A percentile compares a stretch with the other conserved stretches of the same genome.
These are phyloP conservation scores for Boletus sp. DNA, from an alignment of 768 basidiomycete species.

Conservation along the genomic window DNA sequence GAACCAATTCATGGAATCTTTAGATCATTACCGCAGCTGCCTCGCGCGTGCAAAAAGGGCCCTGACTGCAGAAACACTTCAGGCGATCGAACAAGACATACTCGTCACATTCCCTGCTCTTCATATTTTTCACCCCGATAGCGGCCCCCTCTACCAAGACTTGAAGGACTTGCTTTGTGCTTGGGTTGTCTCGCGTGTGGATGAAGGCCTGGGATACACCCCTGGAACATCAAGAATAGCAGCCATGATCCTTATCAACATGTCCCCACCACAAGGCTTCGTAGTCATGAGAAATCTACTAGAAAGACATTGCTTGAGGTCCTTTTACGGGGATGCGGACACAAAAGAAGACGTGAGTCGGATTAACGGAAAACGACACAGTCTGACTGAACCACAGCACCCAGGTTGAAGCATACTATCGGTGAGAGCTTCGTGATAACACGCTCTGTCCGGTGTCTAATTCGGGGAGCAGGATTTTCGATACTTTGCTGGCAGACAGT, in stretches of 20 bases:
- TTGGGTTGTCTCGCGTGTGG: slow-evolving; percentile 83
- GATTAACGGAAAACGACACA: slow-evolving; percentile 13
- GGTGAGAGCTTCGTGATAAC: slow-evolving; percentile 42
- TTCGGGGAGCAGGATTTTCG: slow-evolving; percentile 67
- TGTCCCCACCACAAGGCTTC: slow-evolving; percentile 74
- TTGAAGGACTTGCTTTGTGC: slow-evolving; percentile 82
- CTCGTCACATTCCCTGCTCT: slow-evolving; percentile 68
- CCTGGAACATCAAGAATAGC: slow-evolving; percentile 70
- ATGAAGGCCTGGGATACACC: slow-evolving; percentile 78
- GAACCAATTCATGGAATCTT: not conserved
- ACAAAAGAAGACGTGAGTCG: slow-evolving; percentile 76
- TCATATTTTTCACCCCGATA: slow-evolving; percentile 75
- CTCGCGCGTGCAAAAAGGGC: slow-evolving; percentile 73
- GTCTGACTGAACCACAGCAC: slow-evolving; percentile 26
- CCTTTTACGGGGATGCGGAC: slow-evolving; percentile 74
- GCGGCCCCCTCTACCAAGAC: slow-evolving; percentile 79
- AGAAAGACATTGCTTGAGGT: slow-evolving; percentile 80
- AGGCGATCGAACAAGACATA: slow-evolving; percentile 74
- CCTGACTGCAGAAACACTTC: slow-evolving; percentile 52
- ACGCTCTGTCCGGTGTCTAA: slow-evolving; percentile 12
- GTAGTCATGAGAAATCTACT: slow-evolving; percentile 82
- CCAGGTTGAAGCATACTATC: slow-evolving; percentile 89
- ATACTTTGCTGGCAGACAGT: slow-evolving; percentile 85
- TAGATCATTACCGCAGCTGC: slow-evolving; percentile 70
- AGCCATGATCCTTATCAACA: slow-evolving; percentile 84